A percentile compares a stretch with the other conserved stretches of the same genome.
Conservation (phyloP, 2,329 filamentous ascomycete genomes). For the Gaeumannomyces sp. region DNA sequence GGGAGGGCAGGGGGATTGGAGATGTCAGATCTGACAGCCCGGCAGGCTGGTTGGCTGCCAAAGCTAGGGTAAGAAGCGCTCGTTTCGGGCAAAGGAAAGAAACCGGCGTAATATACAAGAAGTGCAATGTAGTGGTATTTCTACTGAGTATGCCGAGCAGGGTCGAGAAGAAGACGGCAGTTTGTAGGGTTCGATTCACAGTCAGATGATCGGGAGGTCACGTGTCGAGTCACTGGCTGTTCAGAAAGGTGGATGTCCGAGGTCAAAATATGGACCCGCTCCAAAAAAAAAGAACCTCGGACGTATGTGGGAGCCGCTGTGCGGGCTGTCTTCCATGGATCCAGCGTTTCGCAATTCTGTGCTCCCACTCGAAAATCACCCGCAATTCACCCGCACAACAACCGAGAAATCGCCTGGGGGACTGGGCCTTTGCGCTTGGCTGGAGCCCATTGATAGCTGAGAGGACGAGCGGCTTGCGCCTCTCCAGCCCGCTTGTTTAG, state of each 20-base stretch:
- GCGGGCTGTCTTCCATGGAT: background rate
- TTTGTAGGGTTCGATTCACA: no score
- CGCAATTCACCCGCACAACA: slow-evolving; percentile 9
- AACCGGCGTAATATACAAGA: no score
- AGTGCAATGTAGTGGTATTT: no score
- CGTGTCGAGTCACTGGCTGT: no score
- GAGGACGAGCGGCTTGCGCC: background rate
- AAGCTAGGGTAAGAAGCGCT: no score
- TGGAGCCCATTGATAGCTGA: background rate
- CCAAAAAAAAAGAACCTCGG: background rate
- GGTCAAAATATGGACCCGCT: background rate
- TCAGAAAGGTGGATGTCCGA: no score
- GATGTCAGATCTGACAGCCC: background rate
- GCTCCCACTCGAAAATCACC: slow-evolving; percentile 3
- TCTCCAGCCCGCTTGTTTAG: background rate
- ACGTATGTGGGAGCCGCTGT: no score
- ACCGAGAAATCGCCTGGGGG: slow-evolving; percentile 8
- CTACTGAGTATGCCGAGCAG: no score
- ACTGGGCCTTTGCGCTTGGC: background rate
- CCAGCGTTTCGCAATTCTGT: background rate
- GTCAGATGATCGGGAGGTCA: no score
- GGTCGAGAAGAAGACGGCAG: no score
- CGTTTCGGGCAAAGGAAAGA: no score
- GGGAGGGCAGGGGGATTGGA: background rate
- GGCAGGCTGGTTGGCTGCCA: no score